Evolutionary conservation across 192 early-diverging fungal genomes (phyloP).

Genomic region (Gaertneriomyces sp.): DNA sequence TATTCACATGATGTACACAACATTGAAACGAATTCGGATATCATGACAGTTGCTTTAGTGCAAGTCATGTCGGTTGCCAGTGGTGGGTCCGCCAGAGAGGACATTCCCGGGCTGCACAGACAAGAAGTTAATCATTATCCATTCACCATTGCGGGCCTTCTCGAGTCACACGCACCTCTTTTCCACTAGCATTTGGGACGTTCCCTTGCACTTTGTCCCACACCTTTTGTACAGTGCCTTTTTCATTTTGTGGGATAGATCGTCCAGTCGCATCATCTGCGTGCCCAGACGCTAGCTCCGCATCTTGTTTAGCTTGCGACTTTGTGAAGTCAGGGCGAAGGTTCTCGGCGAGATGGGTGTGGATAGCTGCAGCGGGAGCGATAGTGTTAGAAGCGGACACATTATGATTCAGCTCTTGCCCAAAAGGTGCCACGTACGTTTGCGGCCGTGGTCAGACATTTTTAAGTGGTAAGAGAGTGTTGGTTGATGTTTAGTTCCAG

Average conservation of each 20-base stretch:
- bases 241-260: neutral
- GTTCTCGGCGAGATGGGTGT: conserved; percentile 1
- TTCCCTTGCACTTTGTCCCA: conserved; percentile 15
- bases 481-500: no score
- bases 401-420: no score
- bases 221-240: conserved; percentile 2
- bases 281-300: neutral
- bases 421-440: neutral
- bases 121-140: neutral
- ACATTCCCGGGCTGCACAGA: conserved; percentile 3
- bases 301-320: neutral
- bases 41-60: neutral
- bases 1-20: neutral
- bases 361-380: neutral
- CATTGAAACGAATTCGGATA: neutral
- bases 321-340: neutral
- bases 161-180: neutral
- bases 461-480: neutral
- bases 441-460: conserved; percentile 5
- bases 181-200: neutral
- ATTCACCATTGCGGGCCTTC: neutral
- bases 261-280: conserved; percentile 6
- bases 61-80: neutral
- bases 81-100: neutral
- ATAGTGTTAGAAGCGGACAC: no score